A percentile compares a stretch with the other conserved stretches of the same genome.
phyloP scores from a whole-genome alignment of 805 yeast species.

The Ogataea parapolymorpha region DNA sequence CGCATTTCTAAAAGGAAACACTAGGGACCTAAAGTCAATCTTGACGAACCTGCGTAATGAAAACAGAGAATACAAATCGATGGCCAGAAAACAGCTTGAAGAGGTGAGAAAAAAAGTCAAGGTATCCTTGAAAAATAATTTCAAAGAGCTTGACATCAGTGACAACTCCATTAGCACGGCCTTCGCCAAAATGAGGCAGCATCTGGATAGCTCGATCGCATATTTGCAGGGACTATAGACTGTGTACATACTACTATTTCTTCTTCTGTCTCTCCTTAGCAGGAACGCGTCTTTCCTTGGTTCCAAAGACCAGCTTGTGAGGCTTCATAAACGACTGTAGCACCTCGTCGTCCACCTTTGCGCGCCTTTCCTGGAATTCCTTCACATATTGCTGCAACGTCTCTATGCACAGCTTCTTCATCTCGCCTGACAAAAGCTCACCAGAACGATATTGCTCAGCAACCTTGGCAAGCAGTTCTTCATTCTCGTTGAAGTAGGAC shows the following conservation, averaged over 20 bases:
- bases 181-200: conserved; percentile 11
- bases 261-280: conserved; percentile 50
- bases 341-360: conserved; percentile 55
- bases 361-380: conserved; percentile 78
- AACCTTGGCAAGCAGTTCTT: conserved; percentile 62
- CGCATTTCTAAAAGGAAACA: conserved; percentile 8
- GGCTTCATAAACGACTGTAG: conserved; percentile 77
- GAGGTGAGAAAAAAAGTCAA: conserved; percentile 3
- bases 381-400: conserved; percentile 75
- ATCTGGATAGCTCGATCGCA: conserved; percentile 15
- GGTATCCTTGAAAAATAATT: conserved; percentile 23
- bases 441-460: conserved; percentile 72
- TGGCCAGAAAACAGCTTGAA: conserved; percentile 12
- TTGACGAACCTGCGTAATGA: conserved; percentile 15
- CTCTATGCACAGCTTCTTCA: conserved; percentile 83
- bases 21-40: neutral
- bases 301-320: conserved; percentile 75
- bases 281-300: conserved; percentile 69
- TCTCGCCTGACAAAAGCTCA: conserved; percentile 84
- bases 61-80: conserved; percentile 15
- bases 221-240: conserved; percentile 7
- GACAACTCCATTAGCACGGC: conserved; percentile 9
- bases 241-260: conserved; percentile 4
- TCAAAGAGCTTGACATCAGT: conserved; percentile 20
- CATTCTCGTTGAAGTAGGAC: conserved; percentile 87